Base-by-base conservation (phyloP, 2,329 filamentous ascomycete species). In the Ilyonectria sp. region DNA sequence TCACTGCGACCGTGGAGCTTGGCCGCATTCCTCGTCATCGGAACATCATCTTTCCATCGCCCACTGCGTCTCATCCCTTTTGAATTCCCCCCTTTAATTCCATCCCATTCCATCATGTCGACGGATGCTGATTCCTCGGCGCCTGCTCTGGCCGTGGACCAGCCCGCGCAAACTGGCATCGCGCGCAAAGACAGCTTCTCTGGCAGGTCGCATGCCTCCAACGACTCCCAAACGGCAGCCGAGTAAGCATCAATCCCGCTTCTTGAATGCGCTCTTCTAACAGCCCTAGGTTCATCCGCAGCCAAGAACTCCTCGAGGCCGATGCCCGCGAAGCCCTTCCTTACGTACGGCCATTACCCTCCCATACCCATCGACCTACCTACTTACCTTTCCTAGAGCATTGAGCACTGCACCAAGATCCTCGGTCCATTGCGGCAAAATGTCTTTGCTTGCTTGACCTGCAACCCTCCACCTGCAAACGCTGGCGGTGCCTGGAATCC, bases 321-420 rank as follows among this genome's bases (percentile, higher is more conserved):
- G 96, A 99, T 83, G 96, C 96, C 53, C 94, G 95, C 74, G 95
- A 99, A 85, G 93, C 93, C 68, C 88, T 99, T 7, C 96, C 96
- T 72, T 99, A 97, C 79, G 94, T 97, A 84, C 76, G 90, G 43
- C 76, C n/a, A 37, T 35, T 31, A 26, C 23, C 33, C 21, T 10
- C 43, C 13, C 29, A 8, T 33, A 37, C 29, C 50, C 15, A 23
- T 33, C 65, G 44, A 54, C 69, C 35, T 65, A 55, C 31, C 15
- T 49, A n/a, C 76, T 79, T 7, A 79, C 61, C 15, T 23, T 31
- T 6, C 11, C 0, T 72, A 97, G 93, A 95, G 96, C 82, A 98
- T 98, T 79, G 94, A 97, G 75, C 91, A 91, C 53, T 99, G 96
- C 82, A 98, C 96, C 54, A 92, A 94, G 73, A 90, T 92, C n/a